These are phyloP conservation scores for Saccharomyces pastorianus DNA, from an alignment of 1,139 yeast species.

Conservation along the genomic window DNA sequence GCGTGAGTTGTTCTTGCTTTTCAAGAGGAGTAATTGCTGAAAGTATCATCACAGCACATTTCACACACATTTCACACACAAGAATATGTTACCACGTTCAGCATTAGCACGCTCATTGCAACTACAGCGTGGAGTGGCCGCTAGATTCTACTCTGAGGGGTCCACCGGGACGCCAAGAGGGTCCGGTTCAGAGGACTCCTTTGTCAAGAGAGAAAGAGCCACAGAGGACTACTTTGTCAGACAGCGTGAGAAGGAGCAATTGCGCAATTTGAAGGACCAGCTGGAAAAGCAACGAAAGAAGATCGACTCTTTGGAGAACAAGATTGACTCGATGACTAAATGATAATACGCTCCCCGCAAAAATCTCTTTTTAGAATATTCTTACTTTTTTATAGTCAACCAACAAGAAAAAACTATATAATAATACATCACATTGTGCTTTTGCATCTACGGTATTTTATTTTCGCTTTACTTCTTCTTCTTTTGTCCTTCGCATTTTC, in stretches of 20 bases:
- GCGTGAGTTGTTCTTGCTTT: neutral
- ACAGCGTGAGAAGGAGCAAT: slow-evolving; percentile 56
- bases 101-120: slow-evolving; percentile 28
- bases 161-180: slow-evolving; percentile 44
- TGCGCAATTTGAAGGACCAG: slow-evolving; percentile 44
- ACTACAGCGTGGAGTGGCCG: slow-evolving; percentile 20
- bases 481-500: neutral
- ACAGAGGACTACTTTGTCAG: slow-evolving; percentile 56
- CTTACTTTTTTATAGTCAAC: neutral
- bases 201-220: slow-evolving; percentile 62
- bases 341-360: neutral
- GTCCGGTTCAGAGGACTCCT: slow-evolving; percentile 44
- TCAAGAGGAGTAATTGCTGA: neutral
- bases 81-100: slow-evolving; percentile 23
- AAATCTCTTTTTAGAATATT: neutral
- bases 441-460: neutral
- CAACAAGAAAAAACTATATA: neutral
- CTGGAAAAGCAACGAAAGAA: slow-evolving; percentile 43
- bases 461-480: neutral
- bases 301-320: slow-evolving; percentile 32
- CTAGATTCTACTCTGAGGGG: slow-evolving; percentile 44
- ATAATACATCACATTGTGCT: neutral
- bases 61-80: slow-evolving; percentile 7
- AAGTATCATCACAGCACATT: neutral
- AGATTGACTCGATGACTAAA: slow-evolving; percentile 20